Conservation (phyloP, 1,139 yeast species). For the Debaryomyces robertsiae region DNA sequence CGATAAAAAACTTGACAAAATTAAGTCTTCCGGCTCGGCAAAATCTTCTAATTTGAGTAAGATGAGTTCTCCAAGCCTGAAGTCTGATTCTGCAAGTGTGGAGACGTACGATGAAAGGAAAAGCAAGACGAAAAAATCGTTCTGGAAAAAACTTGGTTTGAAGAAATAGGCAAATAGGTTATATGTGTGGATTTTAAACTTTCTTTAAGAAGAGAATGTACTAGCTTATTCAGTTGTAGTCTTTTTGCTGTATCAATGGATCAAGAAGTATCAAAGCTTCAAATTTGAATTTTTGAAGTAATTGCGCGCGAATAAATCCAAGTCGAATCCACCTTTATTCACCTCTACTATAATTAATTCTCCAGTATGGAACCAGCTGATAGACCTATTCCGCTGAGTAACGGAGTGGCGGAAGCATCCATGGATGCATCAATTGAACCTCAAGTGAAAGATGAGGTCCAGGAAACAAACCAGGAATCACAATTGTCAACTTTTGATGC, state of each 20-base stretch:
- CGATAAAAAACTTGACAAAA: slow-evolving; percentile 18
- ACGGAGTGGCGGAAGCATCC: background rate
- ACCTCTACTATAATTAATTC: too few relatives aligned
- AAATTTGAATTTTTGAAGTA: too few relatives aligned
- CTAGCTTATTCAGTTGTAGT: too few relatives aligned
- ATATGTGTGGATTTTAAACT: too few relatives aligned
- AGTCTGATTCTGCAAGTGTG: slow-evolving; percentile 14
- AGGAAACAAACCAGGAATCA: background rate
- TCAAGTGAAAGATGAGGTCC: slow-evolving; percentile 21
- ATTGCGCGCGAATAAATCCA: too few relatives aligned
- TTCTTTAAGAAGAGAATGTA: too few relatives aligned
- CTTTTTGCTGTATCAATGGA: too few relatives aligned
- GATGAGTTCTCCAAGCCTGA: slow-evolving; percentile 13
- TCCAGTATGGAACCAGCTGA: slow-evolving; percentile 3
- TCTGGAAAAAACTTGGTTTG: slow-evolving; percentile 37
- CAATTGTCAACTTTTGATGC: slow-evolving; percentile 5
- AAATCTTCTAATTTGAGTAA: slow-evolving; percentile 9
- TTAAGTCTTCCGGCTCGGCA: slow-evolving; percentile 12
- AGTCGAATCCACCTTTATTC: too few relatives aligned
- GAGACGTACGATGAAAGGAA: slow-evolving; percentile 14
- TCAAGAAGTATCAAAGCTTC: too few relatives aligned
- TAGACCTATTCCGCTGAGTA: background rate
- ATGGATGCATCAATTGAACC: slow-evolving; percentile 25
- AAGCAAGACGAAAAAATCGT: slow-evolving; percentile 25
- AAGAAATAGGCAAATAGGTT: slow-evolving; percentile 23